Base-by-base conservation (phyloP, 257 asterid species). In the Rehmannia glutinosa region DNA sequence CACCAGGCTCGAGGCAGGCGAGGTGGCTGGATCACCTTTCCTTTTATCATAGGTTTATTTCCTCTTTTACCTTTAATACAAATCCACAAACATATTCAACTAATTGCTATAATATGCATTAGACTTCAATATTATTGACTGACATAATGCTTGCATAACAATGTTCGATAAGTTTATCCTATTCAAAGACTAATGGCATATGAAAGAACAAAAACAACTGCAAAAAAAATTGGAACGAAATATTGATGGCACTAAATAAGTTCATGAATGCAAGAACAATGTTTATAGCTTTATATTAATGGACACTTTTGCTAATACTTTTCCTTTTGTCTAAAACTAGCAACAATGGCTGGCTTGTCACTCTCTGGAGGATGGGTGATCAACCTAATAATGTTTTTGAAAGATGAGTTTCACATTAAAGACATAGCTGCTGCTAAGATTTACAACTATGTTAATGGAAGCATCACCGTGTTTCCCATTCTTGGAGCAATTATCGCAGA, bases 351-450 rank as follows among this genome's bases (percentile, higher is more conserved):
- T 5, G 86, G 94, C 4, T 57, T 86, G 42, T 61, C 82, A 2
- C 70, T 90, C 1, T 69, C 89, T 1, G 97, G 96, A 80, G 96
- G 97, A 69, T 82, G 90, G 87, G 27, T 72, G 15, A 35, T 71
- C 28, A 91, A 91, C 66, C 75, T 91, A 21, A 88, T n/a, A n/a
- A n/a, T n/a, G n/a, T n/a, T n/a, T n/a, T 91, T 12, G 59, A 86
- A 75, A n/a, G n/a, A n/a, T n/a, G 97, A 91, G 38, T 91, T 83
- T 80, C 86, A 88, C 67, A 73, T 86, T 13, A 84, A 83, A 74
- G 84, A 87, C 73, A 87, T 88, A 39, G 80, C 73, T 68, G 95
- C 97, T 10, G 96, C 97, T 5, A 82, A 91, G 73, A 71, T 88
- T 5, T 88, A 62, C 66, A 91, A 91, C 41, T 73, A 83, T 21